Percentiles rank a stretch among this genome's conserved stretches.
phyloP scores from a whole-genome alignment of 2,329 filamentous ascomycete genomes.

The Claviceps pazoutovae region DNA sequence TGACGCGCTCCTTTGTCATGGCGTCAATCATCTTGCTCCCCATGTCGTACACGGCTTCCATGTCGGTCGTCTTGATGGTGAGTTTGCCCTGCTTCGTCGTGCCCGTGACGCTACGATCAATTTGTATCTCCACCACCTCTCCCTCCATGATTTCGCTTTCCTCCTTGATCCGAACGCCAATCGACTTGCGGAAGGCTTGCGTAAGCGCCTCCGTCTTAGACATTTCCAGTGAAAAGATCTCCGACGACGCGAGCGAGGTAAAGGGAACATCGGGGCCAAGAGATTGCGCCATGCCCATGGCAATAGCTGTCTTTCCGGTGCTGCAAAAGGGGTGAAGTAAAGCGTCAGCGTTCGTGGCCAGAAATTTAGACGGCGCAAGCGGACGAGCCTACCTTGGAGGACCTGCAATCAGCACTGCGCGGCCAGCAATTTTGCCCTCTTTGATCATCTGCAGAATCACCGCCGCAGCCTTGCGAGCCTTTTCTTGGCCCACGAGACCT shows the following conservation, averaged over 20 bases:
- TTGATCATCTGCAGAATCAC: conserved; percentile 98
- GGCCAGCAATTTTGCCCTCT: conserved; percentile 93
- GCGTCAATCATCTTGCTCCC: conserved; percentile 99
- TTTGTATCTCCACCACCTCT: conserved; percentile 97
- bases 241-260: conserved; percentile 86
- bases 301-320: conserved; percentile 96
- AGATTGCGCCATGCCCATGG: conserved; percentile 97
- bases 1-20: conserved; percentile 98
- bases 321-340: conserved; percentile 27
- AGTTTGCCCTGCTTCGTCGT: conserved; percentile 97
- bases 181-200: conserved; percentile 97
- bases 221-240: conserved; percentile 99
- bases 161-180: conserved; percentile 95
- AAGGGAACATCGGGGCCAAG: conserved; percentile 90
- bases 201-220: conserved; percentile 97
- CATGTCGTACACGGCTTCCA: conserved; percentile 99
- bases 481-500: conserved; percentile 89
- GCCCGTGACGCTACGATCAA: conserved; percentile 90
- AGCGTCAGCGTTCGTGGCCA: background rate
- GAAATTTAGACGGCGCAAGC: background rate
- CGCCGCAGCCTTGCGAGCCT: conserved; percentile 89
- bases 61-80: conserved; percentile 98
- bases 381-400: conserved; percentile 52
- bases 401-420: conserved; percentile 86
- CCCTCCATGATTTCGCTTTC: conserved; percentile 99